Conservation (phyloP, 164 flowering plant species). For the Vitis labrusca region DNA sequence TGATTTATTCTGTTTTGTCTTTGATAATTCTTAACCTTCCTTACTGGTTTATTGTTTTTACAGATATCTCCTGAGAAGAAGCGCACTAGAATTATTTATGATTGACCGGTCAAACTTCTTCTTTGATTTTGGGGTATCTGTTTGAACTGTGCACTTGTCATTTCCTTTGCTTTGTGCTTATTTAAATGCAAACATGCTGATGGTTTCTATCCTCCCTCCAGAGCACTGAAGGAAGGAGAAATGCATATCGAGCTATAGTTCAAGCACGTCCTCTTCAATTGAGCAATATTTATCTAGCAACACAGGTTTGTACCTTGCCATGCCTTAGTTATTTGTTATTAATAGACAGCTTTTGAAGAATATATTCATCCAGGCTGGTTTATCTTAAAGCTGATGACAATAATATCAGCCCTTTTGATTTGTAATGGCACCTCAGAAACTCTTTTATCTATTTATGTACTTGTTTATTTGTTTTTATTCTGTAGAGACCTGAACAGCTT, state of each 20-base stretch:
- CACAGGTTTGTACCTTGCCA: conserved; percentile 61
- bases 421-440: no score
- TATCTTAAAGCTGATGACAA: no score
- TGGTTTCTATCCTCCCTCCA: conserved; percentile 22
- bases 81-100: conserved; percentile 97
- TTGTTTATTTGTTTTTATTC: conserved; percentile 11
- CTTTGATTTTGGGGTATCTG: conserved; percentile 94
- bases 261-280: conserved; percentile 92
- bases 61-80: conserved; percentile 95
- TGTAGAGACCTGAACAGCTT: conserved; percentile 95
- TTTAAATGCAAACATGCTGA: not conserved
- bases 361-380: not conserved
- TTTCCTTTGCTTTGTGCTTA: conserved; percentile 2
- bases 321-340: not conserved
- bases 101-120: conserved; percentile 95
- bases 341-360: not conserved
- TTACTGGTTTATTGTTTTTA: not conserved
- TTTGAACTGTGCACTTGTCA: not conserved
- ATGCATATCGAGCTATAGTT: conserved; percentile 92
- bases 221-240: conserved; percentile 80
- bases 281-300: conserved; percentile 90
- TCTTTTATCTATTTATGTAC: not conserved
- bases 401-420: no score
- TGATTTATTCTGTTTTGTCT: not conserved
- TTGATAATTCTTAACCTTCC: not conserved